A percentile compares a stretch with the other conserved stretches of the same genome.
Evolutionary conservation across 202 grass and related monocot genomes (phyloP).

Genomic region (Brachypodium distachyon): DNA sequence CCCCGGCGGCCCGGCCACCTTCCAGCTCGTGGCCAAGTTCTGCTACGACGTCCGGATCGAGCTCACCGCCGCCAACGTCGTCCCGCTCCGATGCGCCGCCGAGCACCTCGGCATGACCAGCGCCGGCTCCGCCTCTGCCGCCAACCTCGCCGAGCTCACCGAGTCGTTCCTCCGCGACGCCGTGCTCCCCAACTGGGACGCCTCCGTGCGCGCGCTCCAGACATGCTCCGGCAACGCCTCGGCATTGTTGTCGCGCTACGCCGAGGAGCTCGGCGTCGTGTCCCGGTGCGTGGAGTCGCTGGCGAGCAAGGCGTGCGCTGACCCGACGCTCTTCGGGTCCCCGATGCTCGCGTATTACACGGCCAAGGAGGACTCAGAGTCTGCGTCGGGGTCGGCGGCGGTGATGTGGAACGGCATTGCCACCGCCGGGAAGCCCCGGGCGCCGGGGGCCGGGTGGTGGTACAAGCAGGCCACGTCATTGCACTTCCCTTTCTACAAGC

Average conservation of each 20-base stretch:
- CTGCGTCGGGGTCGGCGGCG: neutral
- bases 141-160: conserved; percentile 49
- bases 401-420: conserved; percentile 56
- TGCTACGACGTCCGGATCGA: conserved; percentile 62
- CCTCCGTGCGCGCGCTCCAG: conserved; percentile 39
- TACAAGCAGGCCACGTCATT: conserved; percentile 52
- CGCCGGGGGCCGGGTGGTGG: conserved; percentile 62
- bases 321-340: conserved; percentile 57
- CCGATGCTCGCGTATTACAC: conserved; percentile 50
- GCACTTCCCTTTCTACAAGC: conserved; percentile 52
- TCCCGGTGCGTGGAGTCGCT: conserved; percentile 65
- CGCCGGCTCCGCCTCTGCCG: no score
- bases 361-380: conserved; percentile 11
- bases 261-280: conserved; percentile 59
- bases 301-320: conserved; percentile 59
- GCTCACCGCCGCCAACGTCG: conserved; percentile 57
- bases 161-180: conserved; percentile 52
- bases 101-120: conserved; percentile 61
- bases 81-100: conserved; percentile 50
- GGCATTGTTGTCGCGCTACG: conserved; percentile 14
- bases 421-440: conserved; percentile 14
- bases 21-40: conserved; percentile 52
- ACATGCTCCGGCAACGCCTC: conserved; percentile 26
- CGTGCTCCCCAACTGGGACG: conserved; percentile 53
- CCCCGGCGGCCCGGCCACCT: conserved; percentile 48